Evolutionary conservation across 139 green algal species (phyloP).

Genomic region (Zygnema circumcarinatum): DNA sequence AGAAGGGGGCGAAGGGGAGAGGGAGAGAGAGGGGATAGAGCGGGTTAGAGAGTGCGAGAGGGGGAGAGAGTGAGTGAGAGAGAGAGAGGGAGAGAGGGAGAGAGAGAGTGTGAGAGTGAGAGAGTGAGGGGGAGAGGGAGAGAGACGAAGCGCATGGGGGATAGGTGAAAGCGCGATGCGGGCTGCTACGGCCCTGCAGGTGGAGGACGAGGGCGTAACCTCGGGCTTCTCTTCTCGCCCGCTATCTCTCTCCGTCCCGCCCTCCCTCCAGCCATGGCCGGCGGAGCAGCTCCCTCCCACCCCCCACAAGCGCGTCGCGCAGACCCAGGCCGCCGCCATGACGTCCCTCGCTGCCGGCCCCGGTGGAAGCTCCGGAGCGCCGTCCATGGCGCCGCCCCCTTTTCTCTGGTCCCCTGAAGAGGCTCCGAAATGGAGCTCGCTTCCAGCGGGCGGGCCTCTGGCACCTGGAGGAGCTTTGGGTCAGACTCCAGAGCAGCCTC

Average conservation of each 20-base stretch:
- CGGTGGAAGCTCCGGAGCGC: neutral
- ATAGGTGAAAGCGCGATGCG: too few species aligned
- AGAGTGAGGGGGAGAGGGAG: too few species aligned
- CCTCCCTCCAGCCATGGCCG: neutral
- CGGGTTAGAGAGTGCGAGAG: too few species aligned
- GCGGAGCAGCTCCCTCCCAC: slow-evolving; percentile 1
- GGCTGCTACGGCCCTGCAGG: too few species aligned
- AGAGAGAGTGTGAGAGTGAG: too few species aligned
- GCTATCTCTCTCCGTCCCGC: slow-evolving; percentile 5
- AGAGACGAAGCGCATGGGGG: too few species aligned
- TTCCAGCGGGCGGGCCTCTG: neutral
- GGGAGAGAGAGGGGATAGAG: too few species aligned
- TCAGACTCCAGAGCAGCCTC: neutral
- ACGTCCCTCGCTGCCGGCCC: neutral
- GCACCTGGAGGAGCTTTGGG: neutral
- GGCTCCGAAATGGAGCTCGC: neutral
- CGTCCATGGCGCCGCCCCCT: neutral
- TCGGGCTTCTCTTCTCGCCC: slow-evolving; percentile 12
- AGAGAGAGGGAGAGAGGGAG: too few species aligned
- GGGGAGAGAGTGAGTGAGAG: too few species aligned
- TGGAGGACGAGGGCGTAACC: slow-evolving; percentile 2
- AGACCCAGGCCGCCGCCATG: neutral
- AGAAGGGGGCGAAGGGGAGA: too few species aligned
- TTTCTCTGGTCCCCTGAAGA: neutral
- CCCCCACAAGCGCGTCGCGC: neutral